Evolutionary conservation across 78 protist genomes (phyloP), one percentile per base, ranked within the genome.

Genomic region (Speleostelium caveatum): DNA sequence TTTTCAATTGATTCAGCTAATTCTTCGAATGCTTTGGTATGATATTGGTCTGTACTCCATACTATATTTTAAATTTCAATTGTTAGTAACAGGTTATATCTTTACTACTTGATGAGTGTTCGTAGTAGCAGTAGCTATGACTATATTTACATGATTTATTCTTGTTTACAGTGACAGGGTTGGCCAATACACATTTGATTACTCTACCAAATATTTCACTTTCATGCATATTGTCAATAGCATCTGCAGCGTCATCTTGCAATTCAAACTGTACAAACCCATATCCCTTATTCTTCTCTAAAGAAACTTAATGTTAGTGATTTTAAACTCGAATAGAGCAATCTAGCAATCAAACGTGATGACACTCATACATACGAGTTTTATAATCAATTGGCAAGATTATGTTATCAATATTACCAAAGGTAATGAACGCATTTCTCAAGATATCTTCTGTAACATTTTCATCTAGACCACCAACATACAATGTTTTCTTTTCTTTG

Each of bases 201-300:
- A 85, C 91, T 1, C 94, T 86, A 41, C 98, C 98, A 38, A 73
- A 93, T 8, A 97, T 72, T 85, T 97, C 98, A n/a, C 96, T 66
- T 17, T 69, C 76, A 38, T 97, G 55, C 98, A 97, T 97, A 93
- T 97, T 97, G 38, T 97, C 98, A 0, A 96, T 65, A 7, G 98
- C 98, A 26, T 91, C 97, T 5, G 38, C 69, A 0, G 97, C 97
- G 60, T 97, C 98, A 5, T 92, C 95, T 6, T 33, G 33, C 32
- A 30, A 61, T 35, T 96, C 98, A 71, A 62, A 97, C 63, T 95
- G 94, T 5, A 97, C 85, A 67, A 95, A 96, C 24, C 83, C 95
- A 72, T 86, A 97, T 19, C 98, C 98, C 0, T 90, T 60, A 68
- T 79, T 79, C 32, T 71, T 58, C 3, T 93, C 94, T 73, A 93